Percentiles rank a stretch among this genome's conserved stretches.
These are phyloP conservation scores for Iris pallida DNA, from an alignment of 116 monocot genomes.

Conservation along the genomic window DNA sequence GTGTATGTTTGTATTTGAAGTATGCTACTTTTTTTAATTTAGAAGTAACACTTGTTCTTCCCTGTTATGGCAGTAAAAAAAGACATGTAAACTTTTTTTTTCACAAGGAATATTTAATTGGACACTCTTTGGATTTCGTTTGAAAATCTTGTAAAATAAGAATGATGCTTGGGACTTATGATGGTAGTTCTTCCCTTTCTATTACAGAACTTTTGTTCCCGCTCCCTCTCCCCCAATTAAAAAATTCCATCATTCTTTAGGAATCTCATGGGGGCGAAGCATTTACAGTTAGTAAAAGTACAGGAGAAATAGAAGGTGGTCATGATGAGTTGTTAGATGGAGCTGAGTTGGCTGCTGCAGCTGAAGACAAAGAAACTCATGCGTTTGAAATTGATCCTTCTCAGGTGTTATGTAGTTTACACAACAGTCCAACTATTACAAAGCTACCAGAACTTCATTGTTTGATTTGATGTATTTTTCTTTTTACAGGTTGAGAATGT, in stretches of 20 bases:
- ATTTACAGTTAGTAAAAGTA: constrained; percentile 78
- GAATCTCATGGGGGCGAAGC: constrained; percentile 43
- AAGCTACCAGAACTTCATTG: neutral
- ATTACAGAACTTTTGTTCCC: too few species aligned
- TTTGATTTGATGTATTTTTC: constrained; percentile 4
- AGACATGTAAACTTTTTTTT: too few species aligned
- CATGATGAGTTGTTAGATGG: constrained; percentile 78
- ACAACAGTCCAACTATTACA: neutral
- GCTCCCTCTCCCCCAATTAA: too few species aligned
- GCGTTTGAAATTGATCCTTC: constrained; percentile 93
- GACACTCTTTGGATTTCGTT: too few species aligned
- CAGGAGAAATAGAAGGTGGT: constrained; percentile 46
- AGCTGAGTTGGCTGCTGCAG: constrained; percentile 75
- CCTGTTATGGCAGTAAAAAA: too few species aligned
- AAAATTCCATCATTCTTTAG: constrained; percentile 19
- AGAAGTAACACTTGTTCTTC: too few species aligned
- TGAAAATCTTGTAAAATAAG: too few species aligned
- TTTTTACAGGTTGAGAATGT: constrained; percentile 85
- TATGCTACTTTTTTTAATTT: too few species aligned
- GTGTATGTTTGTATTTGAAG: too few species aligned
- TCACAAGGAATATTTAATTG: too few species aligned
- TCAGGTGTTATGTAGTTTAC: constrained; percentile 36
- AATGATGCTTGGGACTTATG: too few species aligned
- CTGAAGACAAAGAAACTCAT: constrained; percentile 95
- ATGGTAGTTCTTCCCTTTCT: too few species aligned